Conservation (phyloP, 2,329 filamentous ascomycete genomes). For the Penicillium italicum region DNA sequence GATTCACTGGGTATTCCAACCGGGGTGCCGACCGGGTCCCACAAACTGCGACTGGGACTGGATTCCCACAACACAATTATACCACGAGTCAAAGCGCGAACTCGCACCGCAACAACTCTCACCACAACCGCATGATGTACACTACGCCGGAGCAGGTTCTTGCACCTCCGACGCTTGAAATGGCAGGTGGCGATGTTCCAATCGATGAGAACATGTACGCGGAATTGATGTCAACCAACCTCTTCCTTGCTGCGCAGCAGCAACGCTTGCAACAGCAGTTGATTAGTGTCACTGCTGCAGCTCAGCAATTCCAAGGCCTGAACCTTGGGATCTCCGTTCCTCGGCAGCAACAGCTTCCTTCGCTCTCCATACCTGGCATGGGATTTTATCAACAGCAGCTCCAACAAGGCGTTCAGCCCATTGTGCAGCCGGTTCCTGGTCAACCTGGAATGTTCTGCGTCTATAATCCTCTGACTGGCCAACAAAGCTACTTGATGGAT, state of each 20-base stretch:
- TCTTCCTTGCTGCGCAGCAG: slow-evolving; percentile 91
- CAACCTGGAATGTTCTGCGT: slow-evolving; percentile 77
- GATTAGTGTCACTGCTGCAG: slow-evolving; percentile 74
- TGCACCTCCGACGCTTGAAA: slow-evolving; percentile 70
- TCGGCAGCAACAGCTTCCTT: slow-evolving; percentile 50
- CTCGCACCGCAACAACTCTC: slow-evolving; percentile 28
- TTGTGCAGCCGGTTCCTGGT: slow-evolving; percentile 59
- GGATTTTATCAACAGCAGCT: slow-evolving; percentile 64
- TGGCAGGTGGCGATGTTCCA: slow-evolving; percentile 61
- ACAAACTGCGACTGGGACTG: slow-evolving; percentile 57
- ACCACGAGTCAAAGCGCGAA: slow-evolving; percentile 31
- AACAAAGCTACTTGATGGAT: slow-evolving; percentile 77
- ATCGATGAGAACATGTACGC: slow-evolving; percentile 86
- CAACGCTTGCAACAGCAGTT: slow-evolving; percentile 93
- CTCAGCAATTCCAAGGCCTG: slow-evolving; percentile 77
- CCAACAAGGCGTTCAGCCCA: slow-evolving; percentile 62
- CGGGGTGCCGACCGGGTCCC: slow-evolving; percentile 50
- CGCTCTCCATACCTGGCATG: slow-evolving; percentile 52
- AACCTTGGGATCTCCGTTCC: slow-evolving; percentile 53
- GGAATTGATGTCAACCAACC: slow-evolving; percentile 83
- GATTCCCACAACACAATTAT: slow-evolving; percentile 48
- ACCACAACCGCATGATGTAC: slow-evolving; percentile 59
- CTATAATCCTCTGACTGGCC: slow-evolving; percentile 81
- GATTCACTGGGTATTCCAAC: slow-evolving; percentile 46
- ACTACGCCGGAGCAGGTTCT: slow-evolving; percentile 69